Base-by-base conservation (phyloP, 345 rosid species). In the Sonneratia alba region DNA sequence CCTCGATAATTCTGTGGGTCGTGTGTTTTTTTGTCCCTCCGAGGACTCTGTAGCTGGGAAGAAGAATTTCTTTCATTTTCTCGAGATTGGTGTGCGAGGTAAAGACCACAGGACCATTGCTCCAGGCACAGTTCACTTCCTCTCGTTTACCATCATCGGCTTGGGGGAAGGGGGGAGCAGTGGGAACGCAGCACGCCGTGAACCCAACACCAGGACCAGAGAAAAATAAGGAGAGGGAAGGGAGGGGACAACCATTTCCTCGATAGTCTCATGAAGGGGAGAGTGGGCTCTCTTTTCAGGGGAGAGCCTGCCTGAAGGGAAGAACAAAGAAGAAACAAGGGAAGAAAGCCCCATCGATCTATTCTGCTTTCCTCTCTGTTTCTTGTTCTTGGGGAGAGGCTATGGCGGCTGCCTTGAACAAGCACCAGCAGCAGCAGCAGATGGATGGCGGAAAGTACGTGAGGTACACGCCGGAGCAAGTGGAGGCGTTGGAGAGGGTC, bases 401-500 rank as follows among this genome's bases (percentile, higher is more conserved):
- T 68, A 86, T 83, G 88, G 85, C 86, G 37, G 73, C 85, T 48
- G 74, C 74, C 62, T 77, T 83, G 78, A 83, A 83, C 77, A 78
- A 68, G 70, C 80, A 79, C 47, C 71, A 68, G 71, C 66, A 67
- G 53, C 71, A 68, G 68, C 81, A 81, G 77, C 81, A 78, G 70
- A 84, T 87, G 94, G 94, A 89, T 73, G 27, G 73, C 24, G 81
- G 85, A 77, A 89, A 89, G 81, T 89, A 89, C 65, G 91, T 89
- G 74, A 78, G 91, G 77, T 89, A 87, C 69, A 87, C 89, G 53
- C 89, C 94, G 49, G 91, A 87, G 81, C 94, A 89, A 73, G 94
- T 87, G 34, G 94, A 89, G 75, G 91, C 94, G 71, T 78, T 89
- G 79, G 91, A 89, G 83, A 85, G 94, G 75, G 87, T 89, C 7